A percentile compares a stretch with the other conserved stretches of the same genome.
Conservation (phyloP, 139 green algal genomes). For the Dunaliella sp. region DNA sequence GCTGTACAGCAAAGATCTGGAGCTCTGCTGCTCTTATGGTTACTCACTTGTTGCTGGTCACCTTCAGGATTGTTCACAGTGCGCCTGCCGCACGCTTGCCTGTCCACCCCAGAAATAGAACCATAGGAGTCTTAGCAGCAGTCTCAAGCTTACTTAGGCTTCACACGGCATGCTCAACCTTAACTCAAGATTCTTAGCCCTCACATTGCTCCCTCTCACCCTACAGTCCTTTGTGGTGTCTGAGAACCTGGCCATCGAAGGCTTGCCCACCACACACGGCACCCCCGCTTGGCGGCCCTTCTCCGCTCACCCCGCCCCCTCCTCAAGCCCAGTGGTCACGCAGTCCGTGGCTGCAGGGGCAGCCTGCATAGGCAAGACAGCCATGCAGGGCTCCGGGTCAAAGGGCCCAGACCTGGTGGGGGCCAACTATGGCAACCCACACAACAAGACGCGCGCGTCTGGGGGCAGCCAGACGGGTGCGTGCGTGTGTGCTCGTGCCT, state of each 20-base stretch:
- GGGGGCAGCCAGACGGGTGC: constrained; percentile 37
- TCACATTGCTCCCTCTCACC: not conserved
- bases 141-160: too few species aligned
- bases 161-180: too few species aligned
- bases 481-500: not conserved
- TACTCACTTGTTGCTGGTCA: too few species aligned
- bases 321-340: not conserved
- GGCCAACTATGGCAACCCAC: constrained; percentile 34
- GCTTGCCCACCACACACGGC: constrained; percentile 29
- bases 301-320: not conserved
- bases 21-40: too few species aligned
- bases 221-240: constrained; percentile 28
- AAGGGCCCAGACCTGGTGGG: constrained; percentile 31
- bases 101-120: too few species aligned
- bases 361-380: constrained; percentile 28
- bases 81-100: too few species aligned
- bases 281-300: not conserved
- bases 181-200: too few species aligned
- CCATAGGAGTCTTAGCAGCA: too few species aligned
- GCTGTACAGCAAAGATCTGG: too few species aligned
- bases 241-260: constrained; percentile 35
- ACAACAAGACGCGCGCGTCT: constrained; percentile 28
- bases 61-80: too few species aligned
- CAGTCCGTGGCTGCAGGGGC: constrained; percentile 25
- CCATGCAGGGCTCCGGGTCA: constrained; percentile 19